A percentile compares a stretch with the other conserved stretches of the same genome.
Conservation (phyloP, 306 rosid species). For the Bauhinia variegata region DNA sequence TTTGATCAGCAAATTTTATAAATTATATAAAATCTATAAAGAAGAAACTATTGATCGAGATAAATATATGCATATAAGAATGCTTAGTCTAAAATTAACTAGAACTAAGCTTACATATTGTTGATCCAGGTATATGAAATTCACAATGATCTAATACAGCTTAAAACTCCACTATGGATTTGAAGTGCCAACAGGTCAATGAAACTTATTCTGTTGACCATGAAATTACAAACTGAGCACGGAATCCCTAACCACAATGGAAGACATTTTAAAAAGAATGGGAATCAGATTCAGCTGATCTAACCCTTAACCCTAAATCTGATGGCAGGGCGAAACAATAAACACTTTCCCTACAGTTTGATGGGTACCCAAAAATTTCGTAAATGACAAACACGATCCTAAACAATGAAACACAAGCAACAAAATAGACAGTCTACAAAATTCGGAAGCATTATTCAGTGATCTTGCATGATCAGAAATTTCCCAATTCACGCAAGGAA, state of each 20-base stretch:
- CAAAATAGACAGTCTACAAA: not conserved
- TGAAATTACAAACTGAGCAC: not conserved
- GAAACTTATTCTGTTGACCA: not conserved
- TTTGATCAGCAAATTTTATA: slow-evolving; percentile 18
- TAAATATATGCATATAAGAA: not conserved
- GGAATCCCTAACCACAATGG: slow-evolving; percentile 5
- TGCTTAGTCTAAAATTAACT: not conserved
- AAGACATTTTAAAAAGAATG: not conserved
- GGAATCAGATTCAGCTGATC: slow-evolving; percentile 8
- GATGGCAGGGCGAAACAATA: not conserved
- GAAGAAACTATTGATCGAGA: not conserved
- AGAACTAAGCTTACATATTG: slow-evolving; percentile 8
- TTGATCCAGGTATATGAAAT: slow-evolving; percentile 14
- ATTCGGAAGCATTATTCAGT: not conserved
- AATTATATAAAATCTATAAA: slow-evolving; percentile 30
- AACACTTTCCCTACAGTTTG: not conserved
- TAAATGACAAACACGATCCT: not conserved
- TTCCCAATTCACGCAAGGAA: not conserved
- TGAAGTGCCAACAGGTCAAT: slow-evolving; percentile 3
- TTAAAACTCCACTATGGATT: not conserved
- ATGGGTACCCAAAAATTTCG: slow-evolving; percentile 6
- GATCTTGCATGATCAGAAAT: not conserved
- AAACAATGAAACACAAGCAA: not conserved
- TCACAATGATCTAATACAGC: slow-evolving; percentile 4
- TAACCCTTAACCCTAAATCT: slow-evolving; percentile 8